Percentiles rank a stretch among this genome's conserved stretches.
These are phyloP conservation scores for Diaporthe ampelina DNA, from an alignment of 2,329 filamentous ascomycete genomes.

Conservation along the genomic window DNA sequence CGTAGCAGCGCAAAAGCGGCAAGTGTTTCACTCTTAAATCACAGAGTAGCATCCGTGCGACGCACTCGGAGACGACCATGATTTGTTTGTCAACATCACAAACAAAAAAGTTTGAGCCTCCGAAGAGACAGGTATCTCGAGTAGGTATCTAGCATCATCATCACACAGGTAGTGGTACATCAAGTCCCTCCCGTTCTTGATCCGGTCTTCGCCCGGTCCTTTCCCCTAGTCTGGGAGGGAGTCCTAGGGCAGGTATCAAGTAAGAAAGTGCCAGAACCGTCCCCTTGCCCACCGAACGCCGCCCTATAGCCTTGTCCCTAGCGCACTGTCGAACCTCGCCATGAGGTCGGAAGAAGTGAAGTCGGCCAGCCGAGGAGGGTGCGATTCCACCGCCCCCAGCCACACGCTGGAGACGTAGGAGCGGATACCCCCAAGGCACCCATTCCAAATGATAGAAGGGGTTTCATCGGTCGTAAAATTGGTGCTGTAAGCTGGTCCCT, in stretches of 20 bases:
- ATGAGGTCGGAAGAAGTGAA: conserved; percentile 32
- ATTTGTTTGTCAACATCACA: conserved; percentile 5
- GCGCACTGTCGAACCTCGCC: conserved; percentile 27
- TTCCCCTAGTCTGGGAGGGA: not conserved
- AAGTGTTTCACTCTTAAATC: conserved; percentile 7
- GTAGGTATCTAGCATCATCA: conserved; percentile 15
- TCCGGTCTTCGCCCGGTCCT: not conserved
- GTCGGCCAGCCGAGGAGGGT: not conserved
- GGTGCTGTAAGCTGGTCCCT: not conserved
- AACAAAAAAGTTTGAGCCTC: conserved; percentile 10
- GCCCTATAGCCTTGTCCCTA: conserved; percentile 23
- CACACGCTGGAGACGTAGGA: not conserved
- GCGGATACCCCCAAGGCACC: not conserved
- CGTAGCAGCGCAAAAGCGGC: not conserved
- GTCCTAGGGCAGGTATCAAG: conserved; percentile 1
- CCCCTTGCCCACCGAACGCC: conserved; percentile 7
- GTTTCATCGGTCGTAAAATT: not conserved
- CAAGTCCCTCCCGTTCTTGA: not conserved
- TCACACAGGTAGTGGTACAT: conserved; percentile 1
- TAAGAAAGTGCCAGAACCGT: not conserved
- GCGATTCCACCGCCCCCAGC: not conserved
- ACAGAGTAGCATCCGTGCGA: conserved; percentile 10
- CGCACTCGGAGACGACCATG: not conserved
- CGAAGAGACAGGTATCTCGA: conserved; percentile 28
- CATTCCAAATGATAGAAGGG: not conserved